These are phyloP conservation scores for Myriangium duriaei DNA, from an alignment of 2,329 filamentous ascomycete species.

Conservation along the genomic window DNA sequence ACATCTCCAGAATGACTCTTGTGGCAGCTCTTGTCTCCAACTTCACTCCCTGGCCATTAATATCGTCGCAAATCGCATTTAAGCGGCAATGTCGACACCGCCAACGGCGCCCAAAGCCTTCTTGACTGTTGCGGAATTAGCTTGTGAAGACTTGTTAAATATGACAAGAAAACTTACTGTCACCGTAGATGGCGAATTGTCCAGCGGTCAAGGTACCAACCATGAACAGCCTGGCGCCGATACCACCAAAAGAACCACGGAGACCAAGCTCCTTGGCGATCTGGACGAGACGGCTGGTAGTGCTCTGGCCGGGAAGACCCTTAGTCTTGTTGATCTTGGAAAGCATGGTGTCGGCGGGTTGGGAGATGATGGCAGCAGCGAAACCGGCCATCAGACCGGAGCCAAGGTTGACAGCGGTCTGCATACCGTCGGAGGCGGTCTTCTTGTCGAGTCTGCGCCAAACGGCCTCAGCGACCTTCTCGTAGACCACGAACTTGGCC, in stretches of 20 bases:
- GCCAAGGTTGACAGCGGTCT: constrained; percentile 72
- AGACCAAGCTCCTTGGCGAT: constrained; percentile 77
- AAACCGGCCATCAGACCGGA: constrained; percentile 80
- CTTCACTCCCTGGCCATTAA: background rate
- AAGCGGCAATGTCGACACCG: constrained; percentile 57
- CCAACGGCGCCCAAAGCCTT: constrained; percentile 51
- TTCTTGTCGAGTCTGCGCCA: constrained; percentile 60
- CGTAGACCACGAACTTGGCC: constrained; percentile 89
- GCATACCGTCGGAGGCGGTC: constrained; percentile 51
- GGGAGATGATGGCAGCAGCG: constrained; percentile 74
- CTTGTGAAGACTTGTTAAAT: constrained; percentile 3
- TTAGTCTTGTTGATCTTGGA: constrained; percentile 95
- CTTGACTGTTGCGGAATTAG: constrained; percentile 12
- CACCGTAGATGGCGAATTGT: constrained; percentile 81
- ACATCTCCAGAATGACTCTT: no score
- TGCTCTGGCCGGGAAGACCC: constrained; percentile 75
- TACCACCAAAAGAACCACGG: constrained; percentile 65
- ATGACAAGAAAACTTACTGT: constrained; percentile 6
- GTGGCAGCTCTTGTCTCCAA: background rate
- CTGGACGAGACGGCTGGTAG: constrained; percentile 69
- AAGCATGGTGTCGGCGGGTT: constrained; percentile 88
- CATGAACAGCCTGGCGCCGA: constrained; percentile 68
- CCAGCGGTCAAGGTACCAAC: constrained; percentile 62
- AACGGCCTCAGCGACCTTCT: constrained; percentile 69
- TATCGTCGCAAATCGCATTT: constrained; percentile 12